Conservation (phyloP, 106 monocot genomes). For the Posidonia australis region DNA sequence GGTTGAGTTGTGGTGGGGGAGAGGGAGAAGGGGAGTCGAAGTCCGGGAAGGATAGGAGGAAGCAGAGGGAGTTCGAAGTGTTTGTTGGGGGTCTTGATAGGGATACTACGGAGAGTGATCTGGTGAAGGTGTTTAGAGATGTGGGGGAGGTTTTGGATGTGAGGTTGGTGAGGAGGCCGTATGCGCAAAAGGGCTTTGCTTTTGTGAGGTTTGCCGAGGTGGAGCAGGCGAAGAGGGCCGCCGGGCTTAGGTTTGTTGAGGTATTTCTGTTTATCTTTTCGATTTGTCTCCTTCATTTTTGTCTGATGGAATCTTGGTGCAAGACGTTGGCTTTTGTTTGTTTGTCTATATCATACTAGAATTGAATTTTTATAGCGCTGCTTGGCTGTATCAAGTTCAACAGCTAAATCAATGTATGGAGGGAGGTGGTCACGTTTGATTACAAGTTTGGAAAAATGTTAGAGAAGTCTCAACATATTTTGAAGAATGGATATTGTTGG, state of each 20-base stretch:
- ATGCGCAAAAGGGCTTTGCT: constrained; percentile 14
- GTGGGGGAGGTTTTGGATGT: constrained; percentile 23
- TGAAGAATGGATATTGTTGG: too few species aligned
- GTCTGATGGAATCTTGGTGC: too few species aligned
- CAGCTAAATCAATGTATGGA: too few species aligned
- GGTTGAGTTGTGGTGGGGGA: neutral
- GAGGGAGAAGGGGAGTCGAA: neutral
- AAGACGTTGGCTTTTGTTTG: too few species aligned
- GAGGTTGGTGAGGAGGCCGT: constrained; percentile 6
- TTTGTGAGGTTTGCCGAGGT: constrained; percentile 21
- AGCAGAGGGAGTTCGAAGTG: constrained; percentile 17
- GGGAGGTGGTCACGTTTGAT: too few species aligned
- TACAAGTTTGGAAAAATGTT: too few species aligned
- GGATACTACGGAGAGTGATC: constrained; percentile 16
- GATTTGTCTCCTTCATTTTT: neutral
- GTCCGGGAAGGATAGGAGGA: constrained; percentile 10
- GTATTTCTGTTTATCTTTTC: too few species aligned
- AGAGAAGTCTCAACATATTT: too few species aligned
- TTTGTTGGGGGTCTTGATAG: constrained; percentile 14
- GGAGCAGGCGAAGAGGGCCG: constrained; percentile 13
- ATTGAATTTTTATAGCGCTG: too few species aligned
- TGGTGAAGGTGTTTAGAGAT: constrained; percentile 1
- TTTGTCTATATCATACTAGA: too few species aligned
- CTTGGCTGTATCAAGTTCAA: too few species aligned
- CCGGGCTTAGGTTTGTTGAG: constrained; percentile 3